Conservation (phyloP, 2,329 filamentous ascomycete genomes). For the Pyrenophora graminea region DNA sequence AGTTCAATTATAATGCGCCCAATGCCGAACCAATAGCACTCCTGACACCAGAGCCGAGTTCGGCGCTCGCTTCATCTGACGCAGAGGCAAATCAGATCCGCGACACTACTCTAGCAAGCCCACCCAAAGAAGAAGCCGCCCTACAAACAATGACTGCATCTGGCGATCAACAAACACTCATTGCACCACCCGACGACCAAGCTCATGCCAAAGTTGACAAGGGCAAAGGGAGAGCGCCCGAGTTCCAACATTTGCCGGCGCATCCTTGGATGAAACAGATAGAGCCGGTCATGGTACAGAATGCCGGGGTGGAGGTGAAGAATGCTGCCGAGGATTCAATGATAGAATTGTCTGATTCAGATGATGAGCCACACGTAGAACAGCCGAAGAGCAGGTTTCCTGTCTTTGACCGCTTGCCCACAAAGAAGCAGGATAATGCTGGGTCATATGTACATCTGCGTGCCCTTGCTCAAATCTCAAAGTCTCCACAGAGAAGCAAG, state of each 20-base stretch:
- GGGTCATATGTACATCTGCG: conserved; percentile 70
- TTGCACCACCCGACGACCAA: conserved; percentile 3
- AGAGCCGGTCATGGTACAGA: conserved; percentile 19
- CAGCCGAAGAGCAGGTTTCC: conserved; percentile 44
- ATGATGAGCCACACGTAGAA: conserved; percentile 69
- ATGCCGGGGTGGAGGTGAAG: conserved; percentile 14
- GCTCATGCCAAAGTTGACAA: conserved; percentile 53
- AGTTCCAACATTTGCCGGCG: conserved; percentile 41
- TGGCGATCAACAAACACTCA: conserved; percentile 1
- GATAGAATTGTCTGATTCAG: conserved; percentile 54
- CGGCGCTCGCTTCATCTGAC: conserved; percentile 66
- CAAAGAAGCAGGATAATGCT: conserved; percentile 65
- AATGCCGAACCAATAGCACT: conserved; percentile 17
- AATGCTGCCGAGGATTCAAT: conserved; percentile 13
- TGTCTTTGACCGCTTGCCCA: conserved; percentile 71
- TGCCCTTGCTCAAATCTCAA: conserved; percentile 72
- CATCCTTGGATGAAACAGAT: conserved; percentile 29
- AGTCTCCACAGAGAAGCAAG: conserved; percentile 58
- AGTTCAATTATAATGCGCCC: conserved; percentile 72
- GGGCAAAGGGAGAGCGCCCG: conserved; percentile 63
- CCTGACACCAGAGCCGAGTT: conserved; percentile 47
- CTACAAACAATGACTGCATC: conserved; percentile 8
- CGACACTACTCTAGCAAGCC: conserved; percentile 53
- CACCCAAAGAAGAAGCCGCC: conserved; percentile 34
- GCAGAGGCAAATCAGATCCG: conserved; percentile 46